Evolutionary conservation across 768 basidiomycete genomes (phyloP), one percentile per base, ranked within the genome.

Genomic region (Daedaleopsis nitida): DNA sequence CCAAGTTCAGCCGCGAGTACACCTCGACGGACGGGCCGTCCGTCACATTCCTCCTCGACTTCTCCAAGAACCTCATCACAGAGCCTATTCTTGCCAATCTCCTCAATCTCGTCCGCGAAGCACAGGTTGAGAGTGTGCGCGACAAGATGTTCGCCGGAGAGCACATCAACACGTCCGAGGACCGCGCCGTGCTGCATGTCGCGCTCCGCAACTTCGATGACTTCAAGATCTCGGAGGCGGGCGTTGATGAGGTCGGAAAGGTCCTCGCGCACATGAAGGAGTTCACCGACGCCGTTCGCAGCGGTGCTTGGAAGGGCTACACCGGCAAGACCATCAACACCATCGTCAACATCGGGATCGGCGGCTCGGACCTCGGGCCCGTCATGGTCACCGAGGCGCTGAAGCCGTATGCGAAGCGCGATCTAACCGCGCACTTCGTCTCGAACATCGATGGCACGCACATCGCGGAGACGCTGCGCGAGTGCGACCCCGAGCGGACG

Each of bases 311-410:
- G 94, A 98, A 91, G 76, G 97, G 97, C 16, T 98, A 97, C 80
- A 97, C 96, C 1, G 96, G 97, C 44, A 97, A 98, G 80, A 71
- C 85, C 11, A 98, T 99, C 81, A 85, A 87, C 70, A 88, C 94
- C 52, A 88, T 99, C 76, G 96, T 99, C 73, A 98, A 98, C 80
- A 97, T 99, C 68, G 97, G 97, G 61, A 99, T 99, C 73, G 97
- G 97, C 57, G 97, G 97, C 54, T 97, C 95, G 39, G 97, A 99
- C 75, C 81, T 99, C 55, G 96, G 96, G 16, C 97, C 96, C 17
- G 96, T 98, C 69, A 99, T 99, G 97, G 96, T 98, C 60, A 96
- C 94, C 12, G 97, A 98, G 79, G 96, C 95, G 5, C 86, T 98
- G 75, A 97, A 96, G 78, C 77, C 87, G 7, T 99, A 97, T 81